phyloP scores from a whole-genome alignment of 305 asterid genomes.

The Fraxinus baroniana region DNA sequence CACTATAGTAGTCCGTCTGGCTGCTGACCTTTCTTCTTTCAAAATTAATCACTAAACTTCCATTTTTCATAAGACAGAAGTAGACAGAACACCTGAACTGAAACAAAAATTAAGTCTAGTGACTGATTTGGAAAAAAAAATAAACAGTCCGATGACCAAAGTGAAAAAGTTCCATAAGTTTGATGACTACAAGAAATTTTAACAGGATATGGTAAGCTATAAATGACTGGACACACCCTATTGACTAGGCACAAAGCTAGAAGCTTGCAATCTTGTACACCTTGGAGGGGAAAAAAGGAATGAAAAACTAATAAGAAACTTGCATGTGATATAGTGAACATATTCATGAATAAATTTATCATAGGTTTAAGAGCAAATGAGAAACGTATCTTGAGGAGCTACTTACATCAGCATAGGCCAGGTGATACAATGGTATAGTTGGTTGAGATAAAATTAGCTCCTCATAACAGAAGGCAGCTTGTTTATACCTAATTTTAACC shows the following conservation, averaged over 20 bases:
- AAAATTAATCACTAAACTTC: not conserved
- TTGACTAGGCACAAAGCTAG: not conserved
- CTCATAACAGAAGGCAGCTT: constrained; percentile 94
- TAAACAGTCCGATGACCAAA: not conserved
- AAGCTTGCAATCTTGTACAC: not conserved
- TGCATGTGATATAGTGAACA: not conserved
- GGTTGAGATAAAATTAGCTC: constrained; percentile 91
- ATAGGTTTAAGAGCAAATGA: constrained; percentile 9
- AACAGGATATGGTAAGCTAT: not conserved
- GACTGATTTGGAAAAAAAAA: not conserved
- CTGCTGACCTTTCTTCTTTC: not conserved
- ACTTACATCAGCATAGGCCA: constrained; percentile 93
- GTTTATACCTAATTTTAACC: constrained; percentile 70
- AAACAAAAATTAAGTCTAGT: not conserved
- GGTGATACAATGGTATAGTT: constrained; percentile 80
- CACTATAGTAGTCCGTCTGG: not conserved
- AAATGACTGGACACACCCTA: not conserved
- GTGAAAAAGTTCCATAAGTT: not conserved
- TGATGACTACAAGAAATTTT: not conserved
- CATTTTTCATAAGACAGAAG: not conserved
- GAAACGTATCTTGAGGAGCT: constrained; percentile 22
- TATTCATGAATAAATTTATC: not conserved
- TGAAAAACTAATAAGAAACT: constrained; percentile 8
- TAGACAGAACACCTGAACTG: not conserved
- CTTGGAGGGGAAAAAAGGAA: not conserved